A percentile compares a stretch with the other conserved stretches of the same genome.
These are phyloP conservation scores for Aspergillus terreus DNA, from an alignment of 2,329 filamentous ascomycete species.

Conservation along the genomic window DNA sequence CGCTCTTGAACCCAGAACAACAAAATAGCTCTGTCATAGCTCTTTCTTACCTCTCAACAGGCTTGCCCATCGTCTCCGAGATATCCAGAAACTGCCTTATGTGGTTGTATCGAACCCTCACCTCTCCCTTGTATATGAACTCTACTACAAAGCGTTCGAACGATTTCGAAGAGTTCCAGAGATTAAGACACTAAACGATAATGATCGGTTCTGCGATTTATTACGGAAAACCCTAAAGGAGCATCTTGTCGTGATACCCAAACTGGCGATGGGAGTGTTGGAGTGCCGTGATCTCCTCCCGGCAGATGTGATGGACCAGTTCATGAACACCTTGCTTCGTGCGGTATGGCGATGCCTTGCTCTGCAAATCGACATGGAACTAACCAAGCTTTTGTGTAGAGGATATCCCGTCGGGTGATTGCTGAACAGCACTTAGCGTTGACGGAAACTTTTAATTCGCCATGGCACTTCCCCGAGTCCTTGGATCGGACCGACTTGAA, in stretches of 20 bases:
- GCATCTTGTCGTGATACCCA: constrained; percentile 89
- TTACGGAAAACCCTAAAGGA: constrained; percentile 77
- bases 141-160: constrained; percentile 97
- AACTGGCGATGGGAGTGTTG: constrained; percentile 88
- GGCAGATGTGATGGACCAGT: constrained; percentile 76
- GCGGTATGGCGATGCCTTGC: constrained; percentile 56
- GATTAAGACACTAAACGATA: constrained; percentile 81
- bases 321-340: constrained; percentile 91
- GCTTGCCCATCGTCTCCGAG: constrained; percentile 87
- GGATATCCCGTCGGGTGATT: constrained; percentile 93
- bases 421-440: constrained; percentile 95
- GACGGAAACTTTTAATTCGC: constrained; percentile 87
- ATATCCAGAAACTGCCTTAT: constrained; percentile 95
- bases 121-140: constrained; percentile 89
- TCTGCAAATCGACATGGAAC: constrained; percentile 7
- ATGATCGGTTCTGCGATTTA: constrained; percentile 78
- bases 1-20: background rate
- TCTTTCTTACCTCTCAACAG: constrained; percentile 42
- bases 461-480: constrained; percentile 81
- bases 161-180: constrained; percentile 78
- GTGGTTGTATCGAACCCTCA: constrained; percentile 94
- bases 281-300: constrained; percentile 83
- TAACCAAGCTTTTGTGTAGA: constrained; percentile 45
- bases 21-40: constrained; percentile 1
- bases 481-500: constrained; percentile 60